Evolutionary conservation across 768 basidiomycete genomes (phyloP), one percentile per base, ranked within the genome.

Genomic region (Mycena amicta): DNA sequence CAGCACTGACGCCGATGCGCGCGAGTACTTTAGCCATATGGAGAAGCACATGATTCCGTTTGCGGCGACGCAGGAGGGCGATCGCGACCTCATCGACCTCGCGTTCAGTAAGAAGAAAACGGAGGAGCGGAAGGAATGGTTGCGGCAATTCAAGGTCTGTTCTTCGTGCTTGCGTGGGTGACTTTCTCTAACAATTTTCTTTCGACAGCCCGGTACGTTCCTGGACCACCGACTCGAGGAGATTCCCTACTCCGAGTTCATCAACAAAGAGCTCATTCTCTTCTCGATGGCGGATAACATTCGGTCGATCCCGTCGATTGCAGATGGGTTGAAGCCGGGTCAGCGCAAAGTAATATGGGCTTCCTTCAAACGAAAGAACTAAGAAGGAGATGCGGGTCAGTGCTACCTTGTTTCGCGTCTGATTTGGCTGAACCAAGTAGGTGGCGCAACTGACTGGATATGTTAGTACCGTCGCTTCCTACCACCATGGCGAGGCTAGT

Each of bases 81-180:
- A 98, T 64, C 86, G 85, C 45, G 88, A 87, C 5, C 81, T 98
- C 31, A 96, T 99, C 59, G 97, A 99, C 39, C 87, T 99, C 55
- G 97, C 97, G 0, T 99, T 99, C 80, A 98, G 93, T 79, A 99
- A 98, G 85, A 98, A 98, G 81, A 98, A 96, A 70, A 92, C 95
- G 0, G 97, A 99, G 59, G 95, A 98, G 2, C 88, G 97, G 52
- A 98, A 99, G 72, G 97, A 99, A 56, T 99, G 97, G 97, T 77
- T 99, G 13, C 83, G 97, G 23, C 88, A 93, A 60, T 96, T 94
- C 77, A 93, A 84, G 80, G 94, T 90, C 66, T 47, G 4, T n/a
- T n/a, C n/a, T n/a, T n/a, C 40, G 30, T 30, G 11, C 47, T n/a
- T n/a, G 41, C n/a, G 20, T 52, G 55, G 50, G 16, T 31, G 23